Evolutionary conservation across 2,329 filamentous ascomycete genomes (phyloP).

Genomic region (Ceratocystis diversiconidia): DNA sequence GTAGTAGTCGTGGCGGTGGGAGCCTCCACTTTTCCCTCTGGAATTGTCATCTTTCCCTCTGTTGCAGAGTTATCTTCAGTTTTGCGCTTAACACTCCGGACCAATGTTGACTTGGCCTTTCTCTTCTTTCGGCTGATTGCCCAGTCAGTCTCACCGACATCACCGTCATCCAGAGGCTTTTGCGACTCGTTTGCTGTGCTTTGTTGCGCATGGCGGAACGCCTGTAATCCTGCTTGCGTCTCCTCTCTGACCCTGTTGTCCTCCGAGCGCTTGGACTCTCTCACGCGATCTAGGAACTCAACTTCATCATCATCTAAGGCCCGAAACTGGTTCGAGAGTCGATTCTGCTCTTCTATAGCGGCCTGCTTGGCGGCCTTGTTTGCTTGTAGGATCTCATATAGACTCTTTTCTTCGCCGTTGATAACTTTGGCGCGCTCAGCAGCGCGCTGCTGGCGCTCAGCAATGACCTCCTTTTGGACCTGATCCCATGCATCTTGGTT

Average conservation of each 20-base stretch:
- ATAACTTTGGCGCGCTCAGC: conserved; percentile 32
- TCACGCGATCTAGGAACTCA: conserved; percentile 54
- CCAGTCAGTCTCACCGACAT: conserved; percentile 19
- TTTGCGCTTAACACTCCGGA: conserved; percentile 27
- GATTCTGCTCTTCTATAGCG: conserved; percentile 60
- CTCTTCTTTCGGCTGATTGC: conserved; percentile 25
- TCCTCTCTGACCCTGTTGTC: conserved; percentile 41
- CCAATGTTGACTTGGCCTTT: conserved; percentile 11
- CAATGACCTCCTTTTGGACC: conserved; percentile 51
- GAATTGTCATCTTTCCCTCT: background rate
- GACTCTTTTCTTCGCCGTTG: conserved; percentile 39
- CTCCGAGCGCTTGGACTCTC: conserved; percentile 34
- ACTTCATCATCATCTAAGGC: conserved; percentile 66
- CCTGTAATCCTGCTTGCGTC: conserved; percentile 41
- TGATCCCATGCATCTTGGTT: conserved; percentile 43
- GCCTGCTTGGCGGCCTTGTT: conserved; percentile 71
- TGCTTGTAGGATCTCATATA: conserved; percentile 64
- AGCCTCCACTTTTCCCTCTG: background rate
- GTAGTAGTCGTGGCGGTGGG: background rate
- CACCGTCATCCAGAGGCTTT: conserved; percentile 21
- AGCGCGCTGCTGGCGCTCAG: conserved; percentile 40
- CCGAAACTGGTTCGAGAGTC: conserved; percentile 62
- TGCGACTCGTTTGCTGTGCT: conserved; percentile 19
- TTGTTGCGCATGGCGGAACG: conserved; percentile 40
- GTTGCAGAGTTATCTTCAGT: conserved; percentile 18